Percentiles rank a stretch among this genome's conserved stretches.
These are phyloP conservation scores for Leonotis leonurus DNA, from an alignment of 257 asterid species.

Conservation along the genomic window DNA sequence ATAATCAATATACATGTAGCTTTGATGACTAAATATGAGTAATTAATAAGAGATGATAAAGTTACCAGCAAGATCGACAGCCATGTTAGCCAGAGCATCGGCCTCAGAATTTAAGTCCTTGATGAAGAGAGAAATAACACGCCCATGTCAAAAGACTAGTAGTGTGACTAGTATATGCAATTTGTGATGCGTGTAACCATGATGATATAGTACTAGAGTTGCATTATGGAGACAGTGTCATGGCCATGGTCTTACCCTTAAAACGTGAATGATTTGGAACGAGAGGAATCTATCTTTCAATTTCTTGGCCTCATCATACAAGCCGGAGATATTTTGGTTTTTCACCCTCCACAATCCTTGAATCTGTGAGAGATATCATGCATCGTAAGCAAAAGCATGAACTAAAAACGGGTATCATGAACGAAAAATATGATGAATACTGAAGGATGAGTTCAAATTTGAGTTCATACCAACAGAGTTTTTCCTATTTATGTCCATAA, in stretches of 20 bases:
- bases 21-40: background rate
- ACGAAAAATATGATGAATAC: background rate
- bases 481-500: too few relatives aligned
- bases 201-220: background rate
- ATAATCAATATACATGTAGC: background rate
- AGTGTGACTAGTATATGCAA: background rate
- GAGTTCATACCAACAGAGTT: background rate
- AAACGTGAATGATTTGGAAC: constrained; percentile 61
- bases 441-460: background rate
- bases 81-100: constrained; percentile 90
- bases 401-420: background rate
- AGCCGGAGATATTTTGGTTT: constrained; percentile 60
- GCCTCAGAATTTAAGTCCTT: constrained; percentile 94
- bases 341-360: constrained; percentile 90
- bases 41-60: background rate
- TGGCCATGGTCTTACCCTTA: constrained; percentile 48
- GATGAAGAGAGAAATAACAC: constrained; percentile 1
- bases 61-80: constrained; percentile 75
- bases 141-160: constrained; percentile 2
- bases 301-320: constrained; percentile 64
- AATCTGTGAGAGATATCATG: constrained; percentile 38
- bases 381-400: background rate
- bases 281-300: constrained; percentile 70
- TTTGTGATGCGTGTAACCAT: background rate
- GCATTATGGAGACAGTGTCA: background rate